Base-by-base conservation (phyloP, 352 stramenopile species). In the Phytophthora palmivora region DNA sequence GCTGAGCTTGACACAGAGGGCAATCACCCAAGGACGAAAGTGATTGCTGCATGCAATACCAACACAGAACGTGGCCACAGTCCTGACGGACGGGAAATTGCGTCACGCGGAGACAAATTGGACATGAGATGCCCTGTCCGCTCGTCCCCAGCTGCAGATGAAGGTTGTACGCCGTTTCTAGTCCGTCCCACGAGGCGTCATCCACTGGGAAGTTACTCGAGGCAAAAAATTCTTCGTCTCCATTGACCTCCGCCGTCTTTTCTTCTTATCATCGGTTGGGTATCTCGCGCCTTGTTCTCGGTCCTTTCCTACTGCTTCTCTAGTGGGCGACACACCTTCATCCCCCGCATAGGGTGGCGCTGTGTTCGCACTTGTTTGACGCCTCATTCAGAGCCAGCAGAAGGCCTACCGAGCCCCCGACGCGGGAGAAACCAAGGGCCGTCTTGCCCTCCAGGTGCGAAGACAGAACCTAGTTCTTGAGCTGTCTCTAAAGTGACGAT, bases 51-150 rank as follows among this genome's bases (percentile, higher is more conserved):
- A 79, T 75, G 61, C 78, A 88, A 6, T 75, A 65, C 36, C 75
- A 53, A 33, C 78, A 87, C 28, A 87, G 64, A 8, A 78, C 73
- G 45, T 87, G 78, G 12, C 78, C 78, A 39, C 78, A 87, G n/a
- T 76, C 60, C 47, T 87, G 78, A 4, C 63, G 78, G 37, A 79
- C 57, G 14, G 78, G 70, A 16, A 72, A 55, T 59, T 81, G 73
- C 32, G 62, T 73, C 16, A 66, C 22, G 7, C 63, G 70, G 16
- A 88, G 68, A 36, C 76, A 88, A 45, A 88, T 78, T 33, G 78
- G 76, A 6, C 78, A 88, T 44, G 68, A 46, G 45, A 75, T 67
- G 16, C 30, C 48, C 32, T 51, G 30, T 19, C 21, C 11, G n/a
- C 39, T 34, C 6, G 62, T 28, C 2, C 44, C 58, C 7, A 79